Conservation (phyloP, 257 asterid species). For the Nicotiana sylvestris region DNA sequence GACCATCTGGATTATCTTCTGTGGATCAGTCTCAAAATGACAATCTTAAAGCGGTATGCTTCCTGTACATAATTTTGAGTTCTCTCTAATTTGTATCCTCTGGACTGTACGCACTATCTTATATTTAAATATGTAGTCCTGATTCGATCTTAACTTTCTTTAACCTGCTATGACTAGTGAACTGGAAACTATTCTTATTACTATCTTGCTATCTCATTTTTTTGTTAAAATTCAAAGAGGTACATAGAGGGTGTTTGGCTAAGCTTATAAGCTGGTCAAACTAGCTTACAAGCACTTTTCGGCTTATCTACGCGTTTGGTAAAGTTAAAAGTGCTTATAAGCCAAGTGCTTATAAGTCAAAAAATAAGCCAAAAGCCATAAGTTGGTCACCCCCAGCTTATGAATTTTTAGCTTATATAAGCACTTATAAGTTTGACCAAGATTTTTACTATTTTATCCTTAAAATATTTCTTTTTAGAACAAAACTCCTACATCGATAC, state of each 20-base stretch:
- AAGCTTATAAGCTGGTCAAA: no score
- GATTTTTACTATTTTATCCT: no score
- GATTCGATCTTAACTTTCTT: background rate
- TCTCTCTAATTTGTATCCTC: background rate
- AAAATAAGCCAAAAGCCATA: no score
- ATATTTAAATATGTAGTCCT: background rate
- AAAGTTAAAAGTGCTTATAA: no score
- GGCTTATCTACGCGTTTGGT: no score
- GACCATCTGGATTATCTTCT: conserved; percentile 88
- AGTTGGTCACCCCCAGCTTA: no score
- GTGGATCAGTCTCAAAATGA: conserved; percentile 58
- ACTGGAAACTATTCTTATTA: background rate
- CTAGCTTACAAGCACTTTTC: no score
- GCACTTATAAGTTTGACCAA: no score
- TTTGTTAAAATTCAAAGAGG: background rate
- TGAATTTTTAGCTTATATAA: no score
- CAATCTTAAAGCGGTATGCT: conserved; percentile 55
- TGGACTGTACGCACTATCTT: background rate
- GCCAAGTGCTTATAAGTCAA: no score
- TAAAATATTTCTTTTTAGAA: no score
- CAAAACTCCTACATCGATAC: no score
- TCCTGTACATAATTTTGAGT: background rate
- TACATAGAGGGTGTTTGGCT: background rate
- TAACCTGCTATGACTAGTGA: background rate
- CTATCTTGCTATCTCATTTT: background rate